Evolutionary conservation across 345 rosid genomes (phyloP), one percentile per base, ranked within the genome.

Genomic region (Noccaea caerulescens): DNA sequence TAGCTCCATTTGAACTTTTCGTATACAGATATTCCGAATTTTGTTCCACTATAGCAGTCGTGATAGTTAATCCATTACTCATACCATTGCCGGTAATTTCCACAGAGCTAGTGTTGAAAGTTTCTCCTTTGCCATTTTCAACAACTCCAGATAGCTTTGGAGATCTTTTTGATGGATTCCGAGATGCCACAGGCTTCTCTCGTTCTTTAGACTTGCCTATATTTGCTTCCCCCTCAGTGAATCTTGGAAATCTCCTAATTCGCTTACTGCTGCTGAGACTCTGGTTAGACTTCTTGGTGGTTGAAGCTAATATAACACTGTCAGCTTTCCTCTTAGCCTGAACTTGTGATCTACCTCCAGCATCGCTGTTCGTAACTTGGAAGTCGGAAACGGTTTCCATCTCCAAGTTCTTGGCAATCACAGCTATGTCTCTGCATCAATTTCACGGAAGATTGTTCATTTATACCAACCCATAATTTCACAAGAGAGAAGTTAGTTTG

Each of bases 241-340:
- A 75, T 20, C 81, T 76, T 11, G 80, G 77, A 61, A 85, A 82
- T 68, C 58, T 77, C 75, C 79, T 82, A 39, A n/a, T 49, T 4
- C 18, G 57, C 63, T 52, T 58, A 39, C 57, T 54, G 14, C 61
- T 58, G 39, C 64, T 45, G 16, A 58, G 32, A 58, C 37, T 42
- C 27, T 66, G 67, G 27, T 60, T 32, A 33, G 47, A 66, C n/a
- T 7, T 6, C 58, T 18, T 25, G 47, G 32, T 33, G 38, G 49
- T 58, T 58, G 72, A 51, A 49, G 72, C 32, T 41, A 50, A 58
- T 30, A 45, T 9, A 73, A 38, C 75, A 55, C 45, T 58, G 8
- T 71, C 73, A 47, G 36, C 47, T 46, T 75, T 63, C 78, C 69
- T 57, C 55, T 78, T 33, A 41, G 80, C 68, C 13, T 45, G 36